These are phyloP conservation scores for Jackrogersella multiformis DNA, from an alignment of 495 filamentous ascomycete species.

Conservation along the genomic window DNA sequence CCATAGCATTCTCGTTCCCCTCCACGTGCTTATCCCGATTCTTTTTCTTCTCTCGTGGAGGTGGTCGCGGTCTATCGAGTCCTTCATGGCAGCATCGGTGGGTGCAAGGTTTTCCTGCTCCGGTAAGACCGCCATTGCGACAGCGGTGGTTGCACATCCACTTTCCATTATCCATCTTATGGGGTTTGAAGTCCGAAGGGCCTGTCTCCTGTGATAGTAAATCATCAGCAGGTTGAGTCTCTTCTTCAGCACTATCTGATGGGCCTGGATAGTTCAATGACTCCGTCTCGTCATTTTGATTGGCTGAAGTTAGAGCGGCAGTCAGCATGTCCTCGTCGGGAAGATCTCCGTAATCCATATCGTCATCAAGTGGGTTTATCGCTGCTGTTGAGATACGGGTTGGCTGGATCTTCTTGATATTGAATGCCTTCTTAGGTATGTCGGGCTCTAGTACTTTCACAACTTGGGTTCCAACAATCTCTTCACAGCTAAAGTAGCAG, in stretches of 20 bases:
- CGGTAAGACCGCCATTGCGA: slow-evolving; percentile 73
- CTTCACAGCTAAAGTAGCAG: slow-evolving; percentile 87
- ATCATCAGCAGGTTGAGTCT: slow-evolving; percentile 34
- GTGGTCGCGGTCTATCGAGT: slow-evolving; percentile 77
- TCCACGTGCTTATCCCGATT: slow-evolving; percentile 30
- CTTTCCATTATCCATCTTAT: slow-evolving; percentile 78
- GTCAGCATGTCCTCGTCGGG: slow-evolving; percentile 45
- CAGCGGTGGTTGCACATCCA: slow-evolving; percentile 89
- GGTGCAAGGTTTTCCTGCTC: slow-evolving; percentile 55
- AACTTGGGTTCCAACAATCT: slow-evolving; percentile 83
- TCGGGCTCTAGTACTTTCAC: slow-evolving; percentile 68
- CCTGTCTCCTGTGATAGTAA: slow-evolving; percentile 9
- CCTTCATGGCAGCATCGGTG: slow-evolving; percentile 93
- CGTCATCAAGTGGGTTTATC: slow-evolving; percentile 12
- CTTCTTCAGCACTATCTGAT: slow-evolving; percentile 52
- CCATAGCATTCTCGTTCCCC: neutral
- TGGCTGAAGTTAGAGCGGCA: slow-evolving; percentile 14
- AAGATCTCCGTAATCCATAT: slow-evolving; percentile 45
- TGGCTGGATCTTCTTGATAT: slow-evolving; percentile 28
- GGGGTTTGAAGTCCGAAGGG: slow-evolving; percentile 47
- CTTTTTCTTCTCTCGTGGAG: slow-evolving; percentile 52
- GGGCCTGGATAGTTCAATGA: slow-evolving; percentile 65
- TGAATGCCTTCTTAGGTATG: slow-evolving; percentile 67
- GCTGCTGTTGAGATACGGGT: slow-evolving; percentile 11
- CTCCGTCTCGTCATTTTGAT: slow-evolving; percentile 1